Percentiles rank a stretch among this genome's conserved stretches.
These are phyloP conservation scores for Ceratocystis smalleyi DNA, from an alignment of 2,329 filamentous ascomycete genomes.

Conservation along the genomic window DNA sequence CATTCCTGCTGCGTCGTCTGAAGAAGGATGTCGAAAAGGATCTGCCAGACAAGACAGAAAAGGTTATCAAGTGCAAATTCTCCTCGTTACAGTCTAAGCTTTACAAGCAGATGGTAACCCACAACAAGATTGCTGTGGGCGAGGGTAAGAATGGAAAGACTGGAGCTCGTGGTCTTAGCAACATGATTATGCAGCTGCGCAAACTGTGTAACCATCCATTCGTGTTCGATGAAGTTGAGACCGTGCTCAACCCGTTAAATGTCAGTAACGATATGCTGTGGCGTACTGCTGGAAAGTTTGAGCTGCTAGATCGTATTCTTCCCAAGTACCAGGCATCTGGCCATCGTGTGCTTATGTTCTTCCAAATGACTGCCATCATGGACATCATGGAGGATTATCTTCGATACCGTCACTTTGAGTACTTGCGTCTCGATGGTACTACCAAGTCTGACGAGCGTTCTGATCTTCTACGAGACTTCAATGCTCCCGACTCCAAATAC, in stretches of 20 bases:
- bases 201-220: slow-evolving; percentile 99
- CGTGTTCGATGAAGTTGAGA: slow-evolving; percentile 94
- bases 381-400: slow-evolving; percentile 99
- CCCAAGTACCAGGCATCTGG: slow-evolving; percentile 85
- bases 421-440: slow-evolving; percentile 85
- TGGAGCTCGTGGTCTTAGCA: slow-evolving; percentile 84
- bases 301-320: slow-evolving; percentile 77
- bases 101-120: slow-evolving; percentile 93
- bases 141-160: slow-evolving; percentile 94
- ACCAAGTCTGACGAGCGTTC: slow-evolving; percentile 97
- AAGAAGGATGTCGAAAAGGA: slow-evolving; percentile 99
- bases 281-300: slow-evolving; percentile 94
- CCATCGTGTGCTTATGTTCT: slow-evolving; percentile 98
- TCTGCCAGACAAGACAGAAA: slow-evolving; percentile 94
- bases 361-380: slow-evolving; percentile 99
- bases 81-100: slow-evolving; percentile 84
- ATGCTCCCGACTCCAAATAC: slow-evolving; percentile 76
- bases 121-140: slow-evolving; percentile 86
- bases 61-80: slow-evolving; percentile 98
- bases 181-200: slow-evolving; percentile 98
- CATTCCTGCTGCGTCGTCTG: slow-evolving; percentile 91
- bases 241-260: slow-evolving; percentile 85
- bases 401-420: slow-evolving; percentile 65
- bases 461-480: slow-evolving; percentile 76
- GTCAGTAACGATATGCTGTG: slow-evolving; percentile 86